These are phyloP conservation scores for Fusarium algeriense DNA, from an alignment of 2,329 filamentous ascomycete genomes.

Conservation along the genomic window DNA sequence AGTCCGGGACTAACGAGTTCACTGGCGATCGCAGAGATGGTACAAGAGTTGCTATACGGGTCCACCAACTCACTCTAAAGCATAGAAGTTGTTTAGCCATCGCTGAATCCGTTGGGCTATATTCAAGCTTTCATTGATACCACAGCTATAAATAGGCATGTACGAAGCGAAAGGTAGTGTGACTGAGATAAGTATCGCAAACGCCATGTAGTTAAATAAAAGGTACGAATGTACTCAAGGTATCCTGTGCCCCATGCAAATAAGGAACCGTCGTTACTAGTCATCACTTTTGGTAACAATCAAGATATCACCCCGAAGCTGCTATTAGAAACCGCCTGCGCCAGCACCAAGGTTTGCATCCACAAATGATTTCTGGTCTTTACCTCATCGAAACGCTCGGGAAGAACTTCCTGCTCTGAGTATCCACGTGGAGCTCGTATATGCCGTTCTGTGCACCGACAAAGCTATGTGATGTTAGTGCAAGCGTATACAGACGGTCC, in stretches of 20 bases:
- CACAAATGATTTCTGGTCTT: conserved; percentile 32
- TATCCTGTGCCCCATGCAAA: conserved; percentile 41
- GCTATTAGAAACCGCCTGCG: conserved; percentile 16
- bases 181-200: conserved; percentile 14
- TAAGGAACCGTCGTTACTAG: conserved; percentile 37
- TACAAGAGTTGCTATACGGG: conserved; percentile 65
- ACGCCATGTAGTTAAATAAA: conserved; percentile 21
- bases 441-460: conserved; percentile 78
- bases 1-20: conserved; percentile 90
- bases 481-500: background rate
- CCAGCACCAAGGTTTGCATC: conserved; percentile 9
- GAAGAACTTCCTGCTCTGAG: conserved; percentile 69
- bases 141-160: conserved; percentile 9
- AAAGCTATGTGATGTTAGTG: conserved; percentile 59
- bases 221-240: conserved; percentile 27
- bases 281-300: conserved; percentile 43
- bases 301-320: conserved; percentile 6
- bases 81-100: background rate
- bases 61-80: conserved; percentile 12
- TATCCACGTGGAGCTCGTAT: conserved; percentile 78
- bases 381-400: conserved; percentile 67
- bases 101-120: background rate
- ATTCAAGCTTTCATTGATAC: conserved; percentile 7
- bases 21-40: conserved; percentile 86
- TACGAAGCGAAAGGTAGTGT: conserved; percentile 27